Percentiles rank a stretch among this genome's conserved stretches.
phyloP scores from a whole-genome alignment of 1,139 yeast genomes.

The Debaryomyces fabryi region DNA sequence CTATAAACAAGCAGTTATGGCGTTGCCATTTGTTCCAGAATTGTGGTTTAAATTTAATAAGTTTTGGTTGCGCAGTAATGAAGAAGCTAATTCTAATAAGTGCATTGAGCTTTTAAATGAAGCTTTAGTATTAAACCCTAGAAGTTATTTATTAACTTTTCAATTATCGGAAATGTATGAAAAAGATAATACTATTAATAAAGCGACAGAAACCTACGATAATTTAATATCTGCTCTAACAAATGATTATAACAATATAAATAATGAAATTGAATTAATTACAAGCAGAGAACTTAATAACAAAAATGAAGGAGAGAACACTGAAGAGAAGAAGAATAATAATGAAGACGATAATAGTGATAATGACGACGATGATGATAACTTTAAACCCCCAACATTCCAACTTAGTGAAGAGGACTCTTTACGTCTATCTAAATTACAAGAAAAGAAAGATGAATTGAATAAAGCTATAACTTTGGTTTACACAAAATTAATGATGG shows the following conservation, averaged over 20 bases:
- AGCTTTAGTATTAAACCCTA: constrained; percentile 69
- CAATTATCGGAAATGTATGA: constrained; percentile 75
- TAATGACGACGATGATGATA: constrained; percentile 16
- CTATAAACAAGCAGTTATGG: constrained; percentile 69
- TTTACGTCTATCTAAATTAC: constrained; percentile 25
- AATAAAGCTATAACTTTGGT: constrained; percentile 49
- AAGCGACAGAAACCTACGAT: constrained; percentile 56
- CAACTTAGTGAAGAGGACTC: constrained; percentile 32
- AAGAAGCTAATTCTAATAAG: constrained; percentile 36
- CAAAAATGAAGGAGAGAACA: constrained; percentile 11
- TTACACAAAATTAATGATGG: constrained; percentile 60
- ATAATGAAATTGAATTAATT: constrained; percentile 13
- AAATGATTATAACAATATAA: constrained; percentile 28
- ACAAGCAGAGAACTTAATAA: constrained; percentile 19
- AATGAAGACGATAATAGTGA: constrained; percentile 17
- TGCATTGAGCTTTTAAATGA: constrained; percentile 50
- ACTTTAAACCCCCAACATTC: constrained; percentile 15
- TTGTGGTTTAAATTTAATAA: constrained; percentile 73
- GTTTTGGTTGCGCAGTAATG: constrained; percentile 34
- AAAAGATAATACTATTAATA: constrained; percentile 51
- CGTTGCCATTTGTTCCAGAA: constrained; percentile 75
- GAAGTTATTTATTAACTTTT: constrained; percentile 66
- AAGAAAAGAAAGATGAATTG: constrained; percentile 23
- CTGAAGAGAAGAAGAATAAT: constrained; percentile 7
- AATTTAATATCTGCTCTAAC: constrained; percentile 47